Percentiles rank a stretch among this genome's conserved stretches.
These are phyloP conservation scores for Extremus antarcticus DNA, from an alignment of 495 filamentous ascomycete genomes.

Conservation along the genomic window DNA sequence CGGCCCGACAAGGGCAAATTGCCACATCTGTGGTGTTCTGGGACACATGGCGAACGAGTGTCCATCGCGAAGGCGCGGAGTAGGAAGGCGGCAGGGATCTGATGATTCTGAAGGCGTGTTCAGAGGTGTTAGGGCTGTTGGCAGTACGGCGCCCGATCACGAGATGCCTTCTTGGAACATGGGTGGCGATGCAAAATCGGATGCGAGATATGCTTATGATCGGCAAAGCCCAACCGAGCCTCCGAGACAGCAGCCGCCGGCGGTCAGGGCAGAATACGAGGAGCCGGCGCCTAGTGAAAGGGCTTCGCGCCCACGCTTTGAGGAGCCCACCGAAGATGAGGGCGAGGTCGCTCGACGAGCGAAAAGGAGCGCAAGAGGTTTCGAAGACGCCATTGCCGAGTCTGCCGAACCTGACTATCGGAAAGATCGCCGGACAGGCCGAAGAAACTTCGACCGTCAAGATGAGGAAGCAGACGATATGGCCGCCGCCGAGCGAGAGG, in stretches of 20 bases:
- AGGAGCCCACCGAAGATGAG: not conserved
- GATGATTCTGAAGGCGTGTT: too few species aligned
- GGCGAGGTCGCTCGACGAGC: not conserved
- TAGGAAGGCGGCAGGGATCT: too few species aligned
- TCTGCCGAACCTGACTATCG: not conserved
- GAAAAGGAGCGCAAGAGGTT: not conserved
- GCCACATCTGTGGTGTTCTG: slow-evolving; percentile 9
- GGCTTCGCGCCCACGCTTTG: not conserved
- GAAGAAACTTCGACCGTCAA: not conserved
- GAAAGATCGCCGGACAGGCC: not conserved
- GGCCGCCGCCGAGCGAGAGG: slow-evolving; percentile 4
- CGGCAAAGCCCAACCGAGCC: too few species aligned
- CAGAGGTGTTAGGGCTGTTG: not conserved
- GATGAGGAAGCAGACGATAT: slow-evolving; percentile 17
- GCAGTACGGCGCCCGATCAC: not conserved
- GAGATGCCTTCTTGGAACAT: too few species aligned
- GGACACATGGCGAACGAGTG: slow-evolving; percentile 14
- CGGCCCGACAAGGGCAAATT: not conserved
- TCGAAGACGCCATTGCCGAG: not conserved
- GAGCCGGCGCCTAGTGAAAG: not conserved
- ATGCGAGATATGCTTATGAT: too few species aligned
- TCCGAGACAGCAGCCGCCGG: too few species aligned
- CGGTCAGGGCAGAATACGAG: too few species aligned
- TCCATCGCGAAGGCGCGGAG: too few species aligned
- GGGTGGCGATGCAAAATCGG: too few species aligned